phyloP scores from a whole-genome alignment of 352 stramenopile species.

The Phytophthora lateralis region DNA sequence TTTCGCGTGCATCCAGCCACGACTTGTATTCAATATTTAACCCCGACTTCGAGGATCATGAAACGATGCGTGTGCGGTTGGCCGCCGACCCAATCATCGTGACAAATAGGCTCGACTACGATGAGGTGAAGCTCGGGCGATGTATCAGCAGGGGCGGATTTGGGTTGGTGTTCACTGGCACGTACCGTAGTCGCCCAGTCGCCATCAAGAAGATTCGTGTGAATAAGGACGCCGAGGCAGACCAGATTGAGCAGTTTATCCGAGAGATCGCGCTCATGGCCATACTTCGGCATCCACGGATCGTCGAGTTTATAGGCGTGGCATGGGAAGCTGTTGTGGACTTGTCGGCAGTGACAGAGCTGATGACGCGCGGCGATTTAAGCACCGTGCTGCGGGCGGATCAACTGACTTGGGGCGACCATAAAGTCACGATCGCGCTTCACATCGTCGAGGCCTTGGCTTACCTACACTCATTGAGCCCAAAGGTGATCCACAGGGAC shows the following conservation, averaged over 20 bases:
- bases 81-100: constrained; percentile 48
- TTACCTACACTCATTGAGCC: constrained; percentile 56
- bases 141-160: constrained; percentile 52
- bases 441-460: constrained; percentile 50
- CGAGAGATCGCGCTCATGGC: constrained; percentile 50
- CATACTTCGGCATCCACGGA: constrained; percentile 39
- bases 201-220: constrained; percentile 52
- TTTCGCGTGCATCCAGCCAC: constrained; percentile 9
- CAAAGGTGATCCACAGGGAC: constrained; percentile 48
- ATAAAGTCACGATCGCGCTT: constrained; percentile 52
- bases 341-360: constrained; percentile 49
- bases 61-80: constrained; percentile 38
- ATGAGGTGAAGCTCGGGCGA: constrained; percentile 42
- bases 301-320: constrained; percentile 54
- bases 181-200: constrained; percentile 34
- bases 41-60: constrained; percentile 24
- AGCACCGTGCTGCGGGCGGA: constrained; percentile 41
- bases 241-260: constrained; percentile 45
- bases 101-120: constrained; percentile 43
- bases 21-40: constrained; percentile 32
- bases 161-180: constrained; percentile 45
- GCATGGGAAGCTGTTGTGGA: constrained; percentile 48
- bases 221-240: constrained; percentile 24
- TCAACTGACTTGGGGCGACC: constrained; percentile 34
- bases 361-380: constrained; percentile 63